Conservation (phyloP, 2,329 filamentous ascomycete genomes). For the Monosporascus sp. region DNA sequence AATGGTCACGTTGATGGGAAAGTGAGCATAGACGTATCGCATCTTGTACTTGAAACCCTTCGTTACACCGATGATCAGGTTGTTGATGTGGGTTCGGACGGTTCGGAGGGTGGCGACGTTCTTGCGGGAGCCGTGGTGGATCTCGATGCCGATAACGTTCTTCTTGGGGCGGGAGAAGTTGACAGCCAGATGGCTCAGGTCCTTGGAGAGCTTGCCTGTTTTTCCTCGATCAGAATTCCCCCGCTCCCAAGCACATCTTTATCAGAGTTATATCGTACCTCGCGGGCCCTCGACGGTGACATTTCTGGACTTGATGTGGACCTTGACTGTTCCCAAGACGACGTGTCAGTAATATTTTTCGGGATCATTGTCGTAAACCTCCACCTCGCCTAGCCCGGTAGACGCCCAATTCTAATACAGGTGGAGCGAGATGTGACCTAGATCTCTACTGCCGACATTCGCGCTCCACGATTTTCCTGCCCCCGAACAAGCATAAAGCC, state of each 20-base stretch:
- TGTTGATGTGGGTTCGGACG: slow-evolving; percentile 97
- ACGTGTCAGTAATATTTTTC: slow-evolving; percentile 27
- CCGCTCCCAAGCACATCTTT: slow-evolving; percentile 3
- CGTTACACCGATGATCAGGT: slow-evolving; percentile 96
- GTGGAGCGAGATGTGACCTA: neutral
- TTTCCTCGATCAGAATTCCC: slow-evolving; percentile 25
- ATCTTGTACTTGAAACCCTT: slow-evolving; percentile 99
- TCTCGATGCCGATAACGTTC: slow-evolving; percentile 89
- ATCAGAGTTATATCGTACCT: slow-evolving; percentile 49
- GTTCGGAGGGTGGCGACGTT: slow-evolving; percentile 96
- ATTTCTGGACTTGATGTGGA: slow-evolving; percentile 92
- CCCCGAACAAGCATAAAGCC: neutral
- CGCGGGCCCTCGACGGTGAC: slow-evolving; percentile 97
- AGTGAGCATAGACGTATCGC: slow-evolving; percentile 99
- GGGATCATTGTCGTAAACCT: neutral
- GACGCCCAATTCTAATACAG: neutral
- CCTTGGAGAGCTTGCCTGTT: slow-evolving; percentile 89
- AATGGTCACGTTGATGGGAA: slow-evolving; percentile 99
- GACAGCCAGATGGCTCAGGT: slow-evolving; percentile 93
- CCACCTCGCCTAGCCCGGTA: neutral
- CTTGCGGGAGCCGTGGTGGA: slow-evolving; percentile 98
- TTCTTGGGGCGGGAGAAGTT: slow-evolving; percentile 87
- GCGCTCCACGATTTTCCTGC: neutral
- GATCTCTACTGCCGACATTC: neutral
- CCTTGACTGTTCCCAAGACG: slow-evolving; percentile 68